A percentile compares a stretch with the other conserved stretches of the same genome.
These are phyloP conservation scores for Tricholoma sp. DNA, from an alignment of 768 basidiomycete species.

Conservation along the genomic window DNA sequence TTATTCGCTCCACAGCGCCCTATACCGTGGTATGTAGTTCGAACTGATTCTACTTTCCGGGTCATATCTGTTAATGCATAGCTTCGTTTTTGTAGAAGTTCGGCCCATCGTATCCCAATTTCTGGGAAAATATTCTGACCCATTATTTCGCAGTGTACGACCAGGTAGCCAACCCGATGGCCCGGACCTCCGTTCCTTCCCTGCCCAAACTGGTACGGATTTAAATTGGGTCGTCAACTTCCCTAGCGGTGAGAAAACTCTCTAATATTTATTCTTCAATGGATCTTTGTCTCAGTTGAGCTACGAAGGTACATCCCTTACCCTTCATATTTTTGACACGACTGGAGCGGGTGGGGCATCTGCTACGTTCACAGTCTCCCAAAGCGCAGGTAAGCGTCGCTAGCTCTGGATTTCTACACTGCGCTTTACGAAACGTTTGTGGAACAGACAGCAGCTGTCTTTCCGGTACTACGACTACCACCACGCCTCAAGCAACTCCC, in stretches of 20 bases:
- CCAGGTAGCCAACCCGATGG: background rate
- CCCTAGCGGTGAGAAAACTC: background rate
- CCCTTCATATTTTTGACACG: no score
- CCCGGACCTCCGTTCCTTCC: background rate
- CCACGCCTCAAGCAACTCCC: no score
- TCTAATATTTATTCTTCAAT: background rate
- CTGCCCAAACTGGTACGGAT: background rate
- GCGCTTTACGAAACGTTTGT: no score
- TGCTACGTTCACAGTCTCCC: no score
- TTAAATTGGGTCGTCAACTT: background rate
- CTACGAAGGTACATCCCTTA: background rate
- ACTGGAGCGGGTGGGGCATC: no score
- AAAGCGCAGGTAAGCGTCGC: no score
- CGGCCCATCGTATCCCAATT: background rate
- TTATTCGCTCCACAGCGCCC: background rate
- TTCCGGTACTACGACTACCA: no score
- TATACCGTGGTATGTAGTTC: no score
- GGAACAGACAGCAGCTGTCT: no score
- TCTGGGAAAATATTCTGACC: background rate
- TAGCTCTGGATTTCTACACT: no score
- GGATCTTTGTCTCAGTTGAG: background rate
- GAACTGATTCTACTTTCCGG: no score
- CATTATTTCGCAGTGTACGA: background rate
- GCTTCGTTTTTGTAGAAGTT: background rate
- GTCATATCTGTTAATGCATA: no score